These are phyloP conservation scores for Pythium aristosporum DNA, from an alignment of 352 stramenopile genomes.

Conservation along the genomic window DNA sequence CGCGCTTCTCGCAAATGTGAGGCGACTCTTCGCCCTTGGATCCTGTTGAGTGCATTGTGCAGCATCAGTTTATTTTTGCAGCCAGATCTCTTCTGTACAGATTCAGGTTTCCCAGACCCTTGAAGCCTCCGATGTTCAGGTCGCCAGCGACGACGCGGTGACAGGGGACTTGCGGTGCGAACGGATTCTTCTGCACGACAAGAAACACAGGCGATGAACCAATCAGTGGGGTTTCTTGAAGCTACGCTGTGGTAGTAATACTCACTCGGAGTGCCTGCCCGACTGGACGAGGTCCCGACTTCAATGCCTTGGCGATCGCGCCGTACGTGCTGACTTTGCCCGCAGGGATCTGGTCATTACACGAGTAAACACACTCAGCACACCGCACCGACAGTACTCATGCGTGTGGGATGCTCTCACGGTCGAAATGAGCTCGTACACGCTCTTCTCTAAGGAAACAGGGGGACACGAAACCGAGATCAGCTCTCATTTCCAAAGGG, in stretches of 20 bases:
- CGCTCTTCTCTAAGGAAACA: slow-evolving; percentile 47
- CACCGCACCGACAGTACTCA: background rate
- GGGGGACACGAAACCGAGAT: background rate
- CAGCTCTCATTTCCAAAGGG: background rate
- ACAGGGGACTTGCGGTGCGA: slow-evolving; percentile 75
- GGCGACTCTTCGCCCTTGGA: slow-evolving; percentile 56
- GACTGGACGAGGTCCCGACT: slow-evolving; percentile 68
- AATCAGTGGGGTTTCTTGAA: background rate
- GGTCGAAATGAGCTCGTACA: slow-evolving; percentile 80
- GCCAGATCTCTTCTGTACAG: background rate
- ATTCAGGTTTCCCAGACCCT: slow-evolving; percentile 33
- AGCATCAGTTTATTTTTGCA: background rate
- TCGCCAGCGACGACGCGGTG: slow-evolving; percentile 72
- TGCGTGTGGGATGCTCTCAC: slow-evolving; percentile 22
- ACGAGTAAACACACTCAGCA: background rate
- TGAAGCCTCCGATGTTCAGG: slow-evolving; percentile 75
- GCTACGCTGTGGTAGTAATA: background rate
- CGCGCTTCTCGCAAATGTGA: slow-evolving; percentile 68
- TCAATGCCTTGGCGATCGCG: slow-evolving; percentile 52
- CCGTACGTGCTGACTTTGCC: slow-evolving; percentile 85
- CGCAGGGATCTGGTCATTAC: slow-evolving; percentile 48
- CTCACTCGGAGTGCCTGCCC: slow-evolving; percentile 76
- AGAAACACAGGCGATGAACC: background rate
- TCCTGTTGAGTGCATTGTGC: slow-evolving; percentile 27
- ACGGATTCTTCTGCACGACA: slow-evolving; percentile 70